Conservation (phyloP, 495 filamentous ascomycete species). For the Acidomyces sp. region DNA sequence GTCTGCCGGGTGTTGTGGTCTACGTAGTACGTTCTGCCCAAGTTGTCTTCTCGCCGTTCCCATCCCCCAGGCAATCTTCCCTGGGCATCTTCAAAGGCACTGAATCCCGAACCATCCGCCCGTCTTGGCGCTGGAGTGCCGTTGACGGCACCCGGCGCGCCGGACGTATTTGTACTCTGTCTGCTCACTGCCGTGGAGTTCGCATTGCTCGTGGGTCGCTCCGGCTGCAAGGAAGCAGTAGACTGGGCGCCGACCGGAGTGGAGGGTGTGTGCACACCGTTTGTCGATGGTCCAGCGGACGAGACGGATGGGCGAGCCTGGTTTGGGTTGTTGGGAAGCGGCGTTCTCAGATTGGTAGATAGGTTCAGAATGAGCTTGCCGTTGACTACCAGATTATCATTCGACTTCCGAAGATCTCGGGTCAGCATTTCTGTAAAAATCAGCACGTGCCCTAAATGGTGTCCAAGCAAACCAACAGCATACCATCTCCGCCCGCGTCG, state of each 20-base stretch:
- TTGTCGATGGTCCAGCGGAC: slow-evolving; percentile 23
- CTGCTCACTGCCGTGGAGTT: slow-evolving; percentile 5
- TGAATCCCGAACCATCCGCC: slow-evolving; percentile 42
- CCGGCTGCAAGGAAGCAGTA: slow-evolving; percentile 21
- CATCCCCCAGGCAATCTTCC: slow-evolving; percentile 86
- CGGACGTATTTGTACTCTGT: slow-evolving; percentile 9
- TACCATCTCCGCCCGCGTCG: slow-evolving; percentile 82
- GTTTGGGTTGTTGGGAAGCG: slow-evolving; percentile 28
- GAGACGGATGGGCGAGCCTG: slow-evolving; percentile 24
- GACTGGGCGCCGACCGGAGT: slow-evolving; percentile 23
- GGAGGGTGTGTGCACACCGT: slow-evolving; percentile 20
- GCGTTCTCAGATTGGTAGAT: slow-evolving; percentile 66
- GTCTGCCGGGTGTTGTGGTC: slow-evolving; percentile 96
- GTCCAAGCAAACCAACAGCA: slow-evolving; percentile 21
- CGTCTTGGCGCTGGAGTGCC: slow-evolving; percentile 4
- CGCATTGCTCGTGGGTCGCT: slow-evolving; percentile 17
- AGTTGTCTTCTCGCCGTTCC: slow-evolving; percentile 90
- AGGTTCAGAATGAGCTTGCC: slow-evolving; percentile 94
- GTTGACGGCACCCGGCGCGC: slow-evolving; percentile 13
- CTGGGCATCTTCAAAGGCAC: slow-evolving; percentile 89
- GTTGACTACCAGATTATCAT: slow-evolving; percentile 93
- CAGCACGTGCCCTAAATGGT: neutral
- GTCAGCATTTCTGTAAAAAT: slow-evolving; percentile 72
- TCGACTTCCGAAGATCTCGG: slow-evolving; percentile 94
- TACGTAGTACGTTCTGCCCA: slow-evolving; percentile 97